Conservation (phyloP, 1,284 basidiomycete genomes). For the Pseudozyma flocculosa region DNA sequence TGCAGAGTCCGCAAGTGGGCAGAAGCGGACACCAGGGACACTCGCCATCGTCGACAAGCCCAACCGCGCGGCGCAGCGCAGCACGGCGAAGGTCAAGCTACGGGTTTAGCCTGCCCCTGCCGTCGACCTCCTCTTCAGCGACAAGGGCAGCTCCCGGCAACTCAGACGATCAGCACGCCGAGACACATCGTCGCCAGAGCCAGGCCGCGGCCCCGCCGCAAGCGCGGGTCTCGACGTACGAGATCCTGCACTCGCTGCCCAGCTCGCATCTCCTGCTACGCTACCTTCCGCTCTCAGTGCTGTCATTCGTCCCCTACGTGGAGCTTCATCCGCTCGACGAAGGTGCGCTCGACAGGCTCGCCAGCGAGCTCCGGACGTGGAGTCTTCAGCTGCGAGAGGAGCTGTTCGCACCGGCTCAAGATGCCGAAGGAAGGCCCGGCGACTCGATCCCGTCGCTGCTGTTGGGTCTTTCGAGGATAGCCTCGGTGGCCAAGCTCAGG, state of each 20-base stretch:
- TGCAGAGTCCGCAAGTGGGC: background rate
- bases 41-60: background rate
- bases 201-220: background rate
- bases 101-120: constrained; percentile 8
- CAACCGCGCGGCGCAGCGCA: constrained; percentile 1
- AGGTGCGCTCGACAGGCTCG: background rate
- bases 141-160: background rate
- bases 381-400: background rate
- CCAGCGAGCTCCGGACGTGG: background rate
- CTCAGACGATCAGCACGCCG: background rate
- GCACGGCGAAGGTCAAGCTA: constrained; percentile 16
- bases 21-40: background rate
- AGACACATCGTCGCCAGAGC: background rate
- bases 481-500: background rate
- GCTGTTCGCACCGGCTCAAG: background rate
- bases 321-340: constrained; percentile 4
- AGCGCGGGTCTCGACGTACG: constrained; percentile 14
- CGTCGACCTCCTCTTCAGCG: background rate
- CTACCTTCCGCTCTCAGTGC: constrained; percentile 17
- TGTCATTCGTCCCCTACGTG: constrained; percentile 16
- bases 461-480: background rate
- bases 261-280: constrained; percentile 22
- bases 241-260: constrained; percentile 19
- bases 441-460: background rate
- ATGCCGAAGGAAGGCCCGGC: background rate